Evolutionary conservation across 129 eudicot species (phyloP).

Genomic region (Flaveria trinervia): DNA sequence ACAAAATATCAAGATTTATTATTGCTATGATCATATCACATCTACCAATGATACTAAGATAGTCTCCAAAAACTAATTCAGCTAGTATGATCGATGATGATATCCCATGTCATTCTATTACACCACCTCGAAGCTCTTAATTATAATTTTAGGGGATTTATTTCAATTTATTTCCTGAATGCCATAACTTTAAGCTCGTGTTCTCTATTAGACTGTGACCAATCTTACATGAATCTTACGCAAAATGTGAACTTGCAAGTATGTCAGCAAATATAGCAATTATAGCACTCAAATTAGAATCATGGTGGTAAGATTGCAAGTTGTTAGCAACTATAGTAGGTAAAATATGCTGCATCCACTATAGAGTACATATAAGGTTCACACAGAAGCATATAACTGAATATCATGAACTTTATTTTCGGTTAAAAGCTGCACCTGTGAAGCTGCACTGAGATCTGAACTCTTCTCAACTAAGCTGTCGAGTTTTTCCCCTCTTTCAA

Average conservation of each 20-base stretch:
- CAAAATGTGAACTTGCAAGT: background rate
- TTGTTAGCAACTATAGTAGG: background rate
- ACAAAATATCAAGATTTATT: background rate
- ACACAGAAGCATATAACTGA: background rate
- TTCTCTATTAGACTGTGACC: background rate
- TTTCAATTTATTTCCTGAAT: background rate
- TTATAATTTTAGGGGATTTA: background rate
- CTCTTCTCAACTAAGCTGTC: slow-evolving; percentile 96
- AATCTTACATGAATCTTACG: background rate
- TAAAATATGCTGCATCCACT: background rate
- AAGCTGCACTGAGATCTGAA: slow-evolving; percentile 92
- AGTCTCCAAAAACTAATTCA: too few species aligned
- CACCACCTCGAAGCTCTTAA: background rate
- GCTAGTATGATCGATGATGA: too few species aligned
- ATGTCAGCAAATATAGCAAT: background rate
- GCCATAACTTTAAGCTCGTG: background rate
- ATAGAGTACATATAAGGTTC: background rate
- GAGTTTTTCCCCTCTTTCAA: slow-evolving; percentile 86
- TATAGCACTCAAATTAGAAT: too few species aligned
- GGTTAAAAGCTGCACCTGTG: slow-evolving; percentile 59
- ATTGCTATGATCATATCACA: too few species aligned
- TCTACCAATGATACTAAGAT: too few species aligned
- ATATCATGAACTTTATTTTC: background rate
- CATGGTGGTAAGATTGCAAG: too few species aligned
- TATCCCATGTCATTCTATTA: too few species aligned